These are phyloP conservation scores for Cladophialophora yegresii DNA, from an alignment of 2,329 filamentous ascomycete genomes.

Conservation along the genomic window DNA sequence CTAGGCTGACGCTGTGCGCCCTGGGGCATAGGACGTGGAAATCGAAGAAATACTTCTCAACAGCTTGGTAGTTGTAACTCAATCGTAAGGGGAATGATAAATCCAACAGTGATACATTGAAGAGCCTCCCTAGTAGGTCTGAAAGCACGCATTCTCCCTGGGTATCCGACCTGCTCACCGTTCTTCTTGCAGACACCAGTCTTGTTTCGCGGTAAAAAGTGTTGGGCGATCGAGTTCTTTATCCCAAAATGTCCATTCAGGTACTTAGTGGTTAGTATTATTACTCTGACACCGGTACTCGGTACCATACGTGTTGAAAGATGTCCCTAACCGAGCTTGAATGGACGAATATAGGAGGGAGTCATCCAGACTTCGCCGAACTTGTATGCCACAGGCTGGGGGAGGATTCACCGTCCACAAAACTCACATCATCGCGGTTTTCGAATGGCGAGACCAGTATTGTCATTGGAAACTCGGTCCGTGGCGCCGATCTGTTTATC, in stretches of 20 bases:
- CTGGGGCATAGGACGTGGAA: no score
- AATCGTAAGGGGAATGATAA: no score
- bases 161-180: no score
- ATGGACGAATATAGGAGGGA: slow-evolving; percentile 6
- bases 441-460: slow-evolving; percentile 90
- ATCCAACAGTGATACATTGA: no score
- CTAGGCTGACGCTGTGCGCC: no score
- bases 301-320: not conserved
- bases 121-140: no score
- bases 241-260: slow-evolving; percentile 10
- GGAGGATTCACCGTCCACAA: slow-evolving; percentile 6
- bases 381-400: slow-evolving; percentile 12
- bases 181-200: no score
- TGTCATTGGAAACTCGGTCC: slow-evolving; percentile 94
- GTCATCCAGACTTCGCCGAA: slow-evolving; percentile 12
- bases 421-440: slow-evolving; percentile 53
- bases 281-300: not conserved
- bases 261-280: slow-evolving; percentile 9
- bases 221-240: not conserved
- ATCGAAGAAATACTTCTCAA: no score
- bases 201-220: no score
- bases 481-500: slow-evolving; percentile 97
- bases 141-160: no score
- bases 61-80: no score
- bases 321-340: not conserved